Conservation (phyloP, 1,284 basidiomycete species). For the Pyrrhoderma noxium region DNA sequence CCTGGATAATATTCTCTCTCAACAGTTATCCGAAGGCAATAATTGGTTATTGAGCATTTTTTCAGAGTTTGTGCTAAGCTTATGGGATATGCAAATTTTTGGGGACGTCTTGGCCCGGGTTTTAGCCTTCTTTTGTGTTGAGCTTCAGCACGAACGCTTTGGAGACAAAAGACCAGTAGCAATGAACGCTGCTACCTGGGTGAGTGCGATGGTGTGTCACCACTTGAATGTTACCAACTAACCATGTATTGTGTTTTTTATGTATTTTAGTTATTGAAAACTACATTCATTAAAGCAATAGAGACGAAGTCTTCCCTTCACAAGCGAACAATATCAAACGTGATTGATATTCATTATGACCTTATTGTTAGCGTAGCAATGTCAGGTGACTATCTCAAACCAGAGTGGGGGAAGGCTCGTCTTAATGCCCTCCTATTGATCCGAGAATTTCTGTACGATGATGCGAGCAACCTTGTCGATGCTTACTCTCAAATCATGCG, state of each 20-base stretch:
- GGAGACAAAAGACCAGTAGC: slow-evolving; percentile 47
- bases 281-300: slow-evolving; percentile 17
- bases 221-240: background rate
- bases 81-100: slow-evolving; percentile 47
- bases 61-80: slow-evolving; percentile 46
- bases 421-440: slow-evolving; percentile 11
- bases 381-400: slow-evolving; percentile 18
- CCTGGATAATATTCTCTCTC: slow-evolving; percentile 39
- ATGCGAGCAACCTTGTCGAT: slow-evolving; percentile 20
- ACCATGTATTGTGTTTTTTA: background rate
- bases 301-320: slow-evolving; percentile 6
- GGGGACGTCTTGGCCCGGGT: slow-evolving; percentile 63
- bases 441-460: slow-evolving; percentile 7
- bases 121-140: slow-evolving; percentile 65
- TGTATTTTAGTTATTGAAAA: slow-evolving; percentile 23
- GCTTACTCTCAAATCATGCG: slow-evolving; percentile 33
- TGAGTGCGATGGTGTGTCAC: slow-evolving; percentile 34
- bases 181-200: slow-evolving; percentile 53
- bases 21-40: slow-evolving; percentile 29
- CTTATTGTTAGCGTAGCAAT: slow-evolving; percentile 31
- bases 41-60: slow-evolving; percentile 50
- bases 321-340: slow-evolving; percentile 9
- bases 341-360: slow-evolving; percentile 19
- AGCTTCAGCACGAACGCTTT: slow-evolving; percentile 71
- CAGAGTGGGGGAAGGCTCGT: slow-evolving; percentile 18